phyloP scores from a whole-genome alignment of 2,329 filamentous ascomycete genomes.

The Ceratocystis smalleyi region DNA sequence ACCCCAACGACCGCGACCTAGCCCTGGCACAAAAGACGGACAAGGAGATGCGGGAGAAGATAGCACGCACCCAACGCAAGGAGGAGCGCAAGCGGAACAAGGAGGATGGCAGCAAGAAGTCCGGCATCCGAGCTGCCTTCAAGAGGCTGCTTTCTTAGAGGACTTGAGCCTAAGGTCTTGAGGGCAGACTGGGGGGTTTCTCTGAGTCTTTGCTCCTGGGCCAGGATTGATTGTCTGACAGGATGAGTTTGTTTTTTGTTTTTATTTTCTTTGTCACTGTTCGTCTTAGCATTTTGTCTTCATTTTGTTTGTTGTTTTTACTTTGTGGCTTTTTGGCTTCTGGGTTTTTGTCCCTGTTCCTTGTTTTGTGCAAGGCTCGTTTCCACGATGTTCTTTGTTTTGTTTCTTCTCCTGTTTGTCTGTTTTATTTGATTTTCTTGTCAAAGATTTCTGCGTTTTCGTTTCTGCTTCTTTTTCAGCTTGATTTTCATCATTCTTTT shows the following conservation, averaged over 20 bases:
- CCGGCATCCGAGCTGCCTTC: slow-evolving; percentile 15
- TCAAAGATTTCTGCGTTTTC: neutral
- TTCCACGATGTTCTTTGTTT: neutral
- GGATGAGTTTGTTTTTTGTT: neutral
- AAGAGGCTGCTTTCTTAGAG: slow-evolving; percentile 15
- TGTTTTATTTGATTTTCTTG: neutral
- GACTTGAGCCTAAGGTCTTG: neutral
- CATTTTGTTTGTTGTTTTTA: neutral
- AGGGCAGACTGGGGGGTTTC: neutral
- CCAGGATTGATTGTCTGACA: neutral
- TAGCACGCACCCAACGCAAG: neutral
- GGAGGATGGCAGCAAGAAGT: slow-evolving; percentile 17
- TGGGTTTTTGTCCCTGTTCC: neutral
- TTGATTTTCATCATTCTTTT: slow-evolving; percentile 5
- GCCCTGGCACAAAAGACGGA: neutral
- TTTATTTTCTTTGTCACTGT: neutral
- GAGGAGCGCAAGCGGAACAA: slow-evolving; percentile 17
- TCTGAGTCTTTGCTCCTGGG: neutral
- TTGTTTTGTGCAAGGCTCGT: neutral
- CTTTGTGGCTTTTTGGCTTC: neutral
- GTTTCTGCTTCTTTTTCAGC: neutral
- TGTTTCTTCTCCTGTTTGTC: neutral
- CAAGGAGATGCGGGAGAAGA: slow-evolving; percentile 5
- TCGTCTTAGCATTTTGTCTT: neutral
- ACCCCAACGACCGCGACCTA: neutral